Evolutionary conservation across 257 asterid species (phyloP).

Genomic region (Plectranthus barbatus): DNA sequence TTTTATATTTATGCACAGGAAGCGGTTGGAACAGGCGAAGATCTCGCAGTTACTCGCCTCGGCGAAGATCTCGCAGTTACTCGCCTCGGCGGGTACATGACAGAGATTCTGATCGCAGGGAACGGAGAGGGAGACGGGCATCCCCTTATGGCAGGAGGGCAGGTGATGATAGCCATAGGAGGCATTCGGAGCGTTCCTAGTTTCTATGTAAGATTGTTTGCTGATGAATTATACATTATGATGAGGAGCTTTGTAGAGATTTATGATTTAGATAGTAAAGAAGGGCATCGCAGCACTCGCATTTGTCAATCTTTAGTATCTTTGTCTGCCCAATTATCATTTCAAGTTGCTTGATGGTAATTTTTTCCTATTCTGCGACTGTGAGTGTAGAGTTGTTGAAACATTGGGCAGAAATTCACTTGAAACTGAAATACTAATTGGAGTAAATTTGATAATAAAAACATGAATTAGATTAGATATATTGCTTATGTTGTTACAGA

Average conservation of each 20-base stretch:
- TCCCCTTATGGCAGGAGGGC: constrained; percentile 27
- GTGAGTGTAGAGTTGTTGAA: too few relatives aligned
- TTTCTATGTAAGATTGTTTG: not conserved
- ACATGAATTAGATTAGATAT: too few relatives aligned
- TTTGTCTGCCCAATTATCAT: not conserved
- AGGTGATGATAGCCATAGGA: constrained; percentile 19
- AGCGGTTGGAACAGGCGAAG: constrained; percentile 27
- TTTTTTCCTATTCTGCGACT: too few relatives aligned
- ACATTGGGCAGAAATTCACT: too few relatives aligned
- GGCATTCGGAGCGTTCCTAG: constrained; percentile 15
- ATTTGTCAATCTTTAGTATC: not conserved
- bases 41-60: constrained; percentile 35
- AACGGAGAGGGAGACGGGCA: constrained; percentile 17
- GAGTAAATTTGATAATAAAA: too few relatives aligned
- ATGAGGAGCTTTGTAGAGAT: too few relatives aligned
- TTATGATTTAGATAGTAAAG: not conserved
- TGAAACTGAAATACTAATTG: too few relatives aligned
- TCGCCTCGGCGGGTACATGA: constrained; percentile 38
- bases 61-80: constrained; percentile 34
- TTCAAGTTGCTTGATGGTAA: too few relatives aligned
- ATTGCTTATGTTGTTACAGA: too few relatives aligned
- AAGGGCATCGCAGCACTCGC: not conserved
- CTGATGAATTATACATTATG: not conserved
- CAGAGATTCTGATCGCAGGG: constrained; percentile 27
- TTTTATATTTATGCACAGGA: constrained; percentile 15